Conservation (phyloP, 1,284 basidiomycete genomes). For the Papiliotrema fonsecae region DNA sequence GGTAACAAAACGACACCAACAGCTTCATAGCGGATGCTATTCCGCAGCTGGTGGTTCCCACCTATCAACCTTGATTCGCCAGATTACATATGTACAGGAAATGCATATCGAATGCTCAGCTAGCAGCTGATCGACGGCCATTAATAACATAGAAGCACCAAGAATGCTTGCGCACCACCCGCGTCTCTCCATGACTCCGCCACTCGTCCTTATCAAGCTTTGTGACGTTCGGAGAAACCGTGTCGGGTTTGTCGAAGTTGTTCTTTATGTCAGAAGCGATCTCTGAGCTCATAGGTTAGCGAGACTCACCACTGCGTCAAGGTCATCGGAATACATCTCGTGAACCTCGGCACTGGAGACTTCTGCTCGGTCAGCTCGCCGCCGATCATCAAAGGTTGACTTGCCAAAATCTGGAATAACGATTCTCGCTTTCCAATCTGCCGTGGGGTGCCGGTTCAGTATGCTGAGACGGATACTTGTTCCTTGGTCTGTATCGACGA, state of each 20-base stretch:
- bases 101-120: too few species aligned
- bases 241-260: conserved; percentile 31
- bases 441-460: conserved; percentile 37
- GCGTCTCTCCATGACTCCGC: conserved; percentile 10
- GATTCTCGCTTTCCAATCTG: conserved; percentile 22
- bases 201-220: conserved; percentile 18
- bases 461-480: conserved; percentile 32
- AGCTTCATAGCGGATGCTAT: too few species aligned
- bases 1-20: too few species aligned
- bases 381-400: too few species aligned
- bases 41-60: too few species aligned
- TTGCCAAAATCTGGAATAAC: background rate
- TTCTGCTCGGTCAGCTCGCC: too few species aligned
- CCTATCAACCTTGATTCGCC: too few species aligned
- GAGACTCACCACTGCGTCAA: conserved; percentile 26
- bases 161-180: conserved; percentile 34
- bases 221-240: conserved; percentile 20
- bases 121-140: conserved; percentile 9
- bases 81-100: too few species aligned
- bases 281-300: background rate
- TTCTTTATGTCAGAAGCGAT: conserved; percentile 23
- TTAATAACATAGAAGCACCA: conserved; percentile 38
- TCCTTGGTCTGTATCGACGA: conserved; percentile 11
- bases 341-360: conserved; percentile 24
- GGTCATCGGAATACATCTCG: conserved; percentile 39